Conservation (phyloP, 2,329 filamentous ascomycete genomes). For the Fusarium haematococcum region DNA sequence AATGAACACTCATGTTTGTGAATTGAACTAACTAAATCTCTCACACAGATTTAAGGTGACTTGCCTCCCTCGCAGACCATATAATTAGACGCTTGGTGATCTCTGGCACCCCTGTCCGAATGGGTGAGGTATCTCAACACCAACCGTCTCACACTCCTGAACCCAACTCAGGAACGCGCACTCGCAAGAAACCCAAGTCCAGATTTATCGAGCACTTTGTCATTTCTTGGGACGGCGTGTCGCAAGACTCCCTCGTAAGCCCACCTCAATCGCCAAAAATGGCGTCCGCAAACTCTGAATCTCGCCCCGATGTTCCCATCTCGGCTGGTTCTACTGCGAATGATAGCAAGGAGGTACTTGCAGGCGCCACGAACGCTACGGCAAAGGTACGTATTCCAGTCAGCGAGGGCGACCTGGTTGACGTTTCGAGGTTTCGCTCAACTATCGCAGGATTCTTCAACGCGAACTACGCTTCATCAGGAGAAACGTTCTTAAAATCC, state of each 20-base stretch:
- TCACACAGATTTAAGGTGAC: neutral
- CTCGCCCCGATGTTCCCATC: neutral
- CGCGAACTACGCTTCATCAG: neutral
- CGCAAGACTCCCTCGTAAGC: neutral
- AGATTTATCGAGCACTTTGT: neutral
- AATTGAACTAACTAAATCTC: neutral
- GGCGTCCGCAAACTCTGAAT: neutral
- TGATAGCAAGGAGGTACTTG: neutral
- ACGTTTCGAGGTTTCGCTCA: neutral
- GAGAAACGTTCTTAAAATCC: neutral
- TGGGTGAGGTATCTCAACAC: neutral
- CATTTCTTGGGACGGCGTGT: neutral
- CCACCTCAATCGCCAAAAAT: neutral
- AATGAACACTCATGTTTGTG: neutral
- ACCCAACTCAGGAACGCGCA: neutral
- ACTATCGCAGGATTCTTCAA: constrained; percentile 14
- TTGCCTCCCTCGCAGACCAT: neutral
- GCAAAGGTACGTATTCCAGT: neutral
- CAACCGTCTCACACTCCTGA: neutral
- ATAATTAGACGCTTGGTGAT: neutral
- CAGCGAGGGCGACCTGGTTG: neutral
- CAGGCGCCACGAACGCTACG: neutral
- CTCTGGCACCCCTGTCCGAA: neutral
- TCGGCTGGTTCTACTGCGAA: neutral
- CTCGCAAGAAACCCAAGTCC: neutral